Evolutionary conservation across 805 yeast species (phyloP).

Genomic region (Cyberlindnera bimundalis): DNA sequence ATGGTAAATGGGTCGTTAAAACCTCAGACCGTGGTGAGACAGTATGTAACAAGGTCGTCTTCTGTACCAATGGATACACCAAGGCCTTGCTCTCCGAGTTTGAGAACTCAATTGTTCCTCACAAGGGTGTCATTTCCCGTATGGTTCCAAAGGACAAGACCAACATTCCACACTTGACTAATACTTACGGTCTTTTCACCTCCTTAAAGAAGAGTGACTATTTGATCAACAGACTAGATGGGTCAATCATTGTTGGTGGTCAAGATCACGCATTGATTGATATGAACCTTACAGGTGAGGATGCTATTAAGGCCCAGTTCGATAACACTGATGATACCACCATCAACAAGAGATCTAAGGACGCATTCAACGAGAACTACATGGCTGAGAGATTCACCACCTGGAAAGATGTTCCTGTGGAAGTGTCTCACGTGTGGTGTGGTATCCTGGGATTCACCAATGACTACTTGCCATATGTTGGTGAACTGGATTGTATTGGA

Average conservation of each 20-base stretch:
- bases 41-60: slow-evolving; percentile 33
- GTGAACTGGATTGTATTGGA: slow-evolving; percentile 31
- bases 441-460: slow-evolving; percentile 47
- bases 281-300: slow-evolving; percentile 8
- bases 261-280: slow-evolving; percentile 16
- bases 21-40: slow-evolving; percentile 31
- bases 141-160: slow-evolving; percentile 26
- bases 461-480: slow-evolving; percentile 41
- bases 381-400: slow-evolving; percentile 32
- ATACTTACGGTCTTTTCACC: slow-evolving; percentile 33
- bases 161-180: slow-evolving; percentile 33
- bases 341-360: slow-evolving; percentile 24
- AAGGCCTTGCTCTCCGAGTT: slow-evolving; percentile 34
- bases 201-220: slow-evolving; percentile 31
- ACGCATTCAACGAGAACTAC: slow-evolving; percentile 27
- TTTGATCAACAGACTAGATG: slow-evolving; percentile 38
- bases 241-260: slow-evolving; percentile 36
- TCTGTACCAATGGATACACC: slow-evolving; percentile 31
- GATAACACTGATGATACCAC: slow-evolving; percentile 35
- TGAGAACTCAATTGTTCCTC: slow-evolving; percentile 32
- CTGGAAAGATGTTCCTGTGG: slow-evolving; percentile 30
- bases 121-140: slow-evolving; percentile 33
- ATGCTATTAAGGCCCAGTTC: slow-evolving; percentile 25
- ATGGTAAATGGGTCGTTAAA: slow-evolving; percentile 32
- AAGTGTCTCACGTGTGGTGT: slow-evolving; percentile 36